phyloP scores from a whole-genome alignment of 2,329 filamentous ascomycete species.

The Arachnomyces sp. region DNA sequence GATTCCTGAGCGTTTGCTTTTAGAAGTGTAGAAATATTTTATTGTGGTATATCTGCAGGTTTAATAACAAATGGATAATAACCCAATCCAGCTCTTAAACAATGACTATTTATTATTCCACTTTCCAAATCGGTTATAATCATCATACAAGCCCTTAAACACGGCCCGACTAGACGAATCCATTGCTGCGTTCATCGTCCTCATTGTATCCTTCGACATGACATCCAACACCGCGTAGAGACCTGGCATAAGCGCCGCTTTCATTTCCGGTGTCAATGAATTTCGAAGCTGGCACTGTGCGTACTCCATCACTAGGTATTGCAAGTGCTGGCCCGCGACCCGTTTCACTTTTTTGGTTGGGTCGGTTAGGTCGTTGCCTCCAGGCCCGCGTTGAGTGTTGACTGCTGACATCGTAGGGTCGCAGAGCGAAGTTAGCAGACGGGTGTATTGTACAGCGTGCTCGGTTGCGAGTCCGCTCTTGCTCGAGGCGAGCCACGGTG shows the following conservation, averaged over 20 bases:
- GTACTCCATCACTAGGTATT: slow-evolving; percentile 52
- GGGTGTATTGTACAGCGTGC: slow-evolving; percentile 45
- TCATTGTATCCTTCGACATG: slow-evolving; percentile 44
- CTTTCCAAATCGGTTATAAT: slow-evolving; percentile 42
- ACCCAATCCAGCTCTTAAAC: too few species aligned
- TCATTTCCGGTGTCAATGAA: slow-evolving; percentile 44
- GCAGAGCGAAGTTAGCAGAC: slow-evolving; percentile 53
- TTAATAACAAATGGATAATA: too few species aligned
- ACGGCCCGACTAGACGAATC: slow-evolving; percentile 46
- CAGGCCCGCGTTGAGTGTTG: slow-evolving; percentile 27
- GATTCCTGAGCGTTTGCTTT: too few species aligned
- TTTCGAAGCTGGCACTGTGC: slow-evolving; percentile 46
- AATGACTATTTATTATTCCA: slow-evolving; percentile 35
- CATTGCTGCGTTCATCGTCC: slow-evolving; percentile 45
- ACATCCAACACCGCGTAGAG: slow-evolving; percentile 48
- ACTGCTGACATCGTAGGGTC: slow-evolving; percentile 54
- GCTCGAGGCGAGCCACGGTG: slow-evolving; percentile 14
- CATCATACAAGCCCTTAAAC: slow-evolving; percentile 47
- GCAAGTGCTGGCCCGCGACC: slow-evolving; percentile 51
- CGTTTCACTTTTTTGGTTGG: slow-evolving; percentile 53
- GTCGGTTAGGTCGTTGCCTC: slow-evolving; percentile 46
- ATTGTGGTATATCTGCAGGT: too few species aligned
- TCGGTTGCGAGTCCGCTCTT: slow-evolving; percentile 25
- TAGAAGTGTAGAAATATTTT: too few species aligned
- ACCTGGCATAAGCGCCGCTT: slow-evolving; percentile 45